These are phyloP conservation scores for Tricholoma furcatifolium DNA, from an alignment of 768 basidiomycete species.

Conservation along the genomic window DNA sequence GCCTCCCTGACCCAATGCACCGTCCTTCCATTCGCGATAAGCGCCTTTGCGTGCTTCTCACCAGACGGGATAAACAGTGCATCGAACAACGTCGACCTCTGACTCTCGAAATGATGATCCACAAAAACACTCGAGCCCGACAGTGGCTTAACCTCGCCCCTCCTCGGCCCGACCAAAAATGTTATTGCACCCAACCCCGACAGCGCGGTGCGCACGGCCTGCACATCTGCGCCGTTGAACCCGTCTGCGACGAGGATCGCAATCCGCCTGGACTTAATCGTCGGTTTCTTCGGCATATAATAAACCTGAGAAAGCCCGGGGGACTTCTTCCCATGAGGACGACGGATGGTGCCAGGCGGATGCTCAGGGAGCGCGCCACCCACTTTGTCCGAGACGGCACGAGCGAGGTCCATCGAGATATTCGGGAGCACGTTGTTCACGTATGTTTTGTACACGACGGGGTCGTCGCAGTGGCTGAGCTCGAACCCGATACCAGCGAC, in stretches of 20 bases:
- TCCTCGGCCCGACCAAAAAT: constrained; percentile 66
- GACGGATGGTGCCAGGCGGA: constrained; percentile 31
- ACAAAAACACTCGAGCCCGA: constrained; percentile 38
- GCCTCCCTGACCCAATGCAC: constrained; percentile 86
- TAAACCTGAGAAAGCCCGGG: constrained; percentile 58
- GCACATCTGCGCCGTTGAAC: constrained; percentile 60
- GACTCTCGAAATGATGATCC: constrained; percentile 75
- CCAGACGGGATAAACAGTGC: constrained; percentile 80
- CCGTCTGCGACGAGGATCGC: constrained; percentile 78
- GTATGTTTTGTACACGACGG: constrained; percentile 65
- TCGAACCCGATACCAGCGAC: constrained; percentile 76
- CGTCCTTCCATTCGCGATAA: constrained; percentile 62
- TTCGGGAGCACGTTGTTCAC: constrained; percentile 61
- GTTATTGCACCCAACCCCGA: constrained; percentile 52
- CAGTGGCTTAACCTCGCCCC: constrained; percentile 49
- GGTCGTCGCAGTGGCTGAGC: constrained; percentile 80
- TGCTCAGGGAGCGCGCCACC: constrained; percentile 56
- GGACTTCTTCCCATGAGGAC: constrained; percentile 59
- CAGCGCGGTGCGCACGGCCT: constrained; percentile 55
- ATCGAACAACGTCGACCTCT: constrained; percentile 83
- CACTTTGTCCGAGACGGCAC: constrained; percentile 63
- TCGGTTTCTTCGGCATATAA: constrained; percentile 53
- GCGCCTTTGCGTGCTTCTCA: constrained; percentile 50
- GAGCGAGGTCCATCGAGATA: constrained; percentile 74
- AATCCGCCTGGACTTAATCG: constrained; percentile 65